Evolutionary conservation across 129 eudicot genomes (phyloP).

Genomic region (Flaveria trinervia): DNA sequence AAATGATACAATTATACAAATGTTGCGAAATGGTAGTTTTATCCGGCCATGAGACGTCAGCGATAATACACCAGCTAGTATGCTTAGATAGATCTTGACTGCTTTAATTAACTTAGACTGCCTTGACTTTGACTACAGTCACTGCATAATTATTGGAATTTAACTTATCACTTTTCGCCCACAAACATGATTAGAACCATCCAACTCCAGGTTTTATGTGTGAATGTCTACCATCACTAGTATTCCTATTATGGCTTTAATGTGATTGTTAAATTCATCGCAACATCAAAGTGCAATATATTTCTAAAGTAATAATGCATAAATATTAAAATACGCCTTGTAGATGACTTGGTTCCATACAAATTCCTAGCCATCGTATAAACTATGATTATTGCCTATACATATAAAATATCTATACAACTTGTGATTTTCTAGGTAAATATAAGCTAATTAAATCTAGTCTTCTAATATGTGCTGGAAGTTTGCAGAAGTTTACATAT

Average conservation of each 20-base stretch:
- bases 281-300: background rate
- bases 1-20: too few relatives aligned
- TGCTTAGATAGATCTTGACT: background rate
- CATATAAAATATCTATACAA: background rate
- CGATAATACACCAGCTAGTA: background rate
- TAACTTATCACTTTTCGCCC: background rate
- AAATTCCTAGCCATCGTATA: background rate
- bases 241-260: background rate
- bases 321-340: background rate
- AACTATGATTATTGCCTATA: background rate
- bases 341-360: background rate
- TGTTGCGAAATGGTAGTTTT: background rate
- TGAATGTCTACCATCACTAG: background rate
- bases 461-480: constrained; percentile 1
- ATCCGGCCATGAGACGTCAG: background rate
- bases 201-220: background rate
- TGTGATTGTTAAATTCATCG: background rate
- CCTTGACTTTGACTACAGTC: background rate
- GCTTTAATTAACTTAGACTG: background rate
- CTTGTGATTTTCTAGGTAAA: background rate
- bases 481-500: background rate
- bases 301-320: background rate
- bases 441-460: background rate
- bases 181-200: background rate
- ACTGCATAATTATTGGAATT: background rate